Conservation (phyloP, 257 asterid genomes). For the Hygrophila difformis region DNA sequence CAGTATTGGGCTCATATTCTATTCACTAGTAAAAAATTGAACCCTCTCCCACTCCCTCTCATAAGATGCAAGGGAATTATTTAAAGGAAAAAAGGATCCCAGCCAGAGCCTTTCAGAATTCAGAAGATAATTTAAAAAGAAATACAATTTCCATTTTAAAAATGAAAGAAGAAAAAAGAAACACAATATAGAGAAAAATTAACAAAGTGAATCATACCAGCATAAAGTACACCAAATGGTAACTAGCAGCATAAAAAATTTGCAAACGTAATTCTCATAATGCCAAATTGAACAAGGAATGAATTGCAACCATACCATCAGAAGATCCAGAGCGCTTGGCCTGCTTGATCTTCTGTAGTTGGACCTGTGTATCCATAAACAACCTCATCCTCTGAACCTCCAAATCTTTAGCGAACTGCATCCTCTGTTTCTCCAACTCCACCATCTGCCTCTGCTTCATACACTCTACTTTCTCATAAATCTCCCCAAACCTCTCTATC, state of each 20-base stretch:
- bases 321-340: constrained; percentile 42
- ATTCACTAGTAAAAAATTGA: neutral
- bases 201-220: too few species aligned
- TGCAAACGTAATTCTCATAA: neutral
- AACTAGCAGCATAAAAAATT: neutral
- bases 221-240: neutral
- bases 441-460: constrained; percentile 80
- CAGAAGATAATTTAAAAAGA: too few species aligned
- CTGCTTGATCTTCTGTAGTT: constrained; percentile 53
- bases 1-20: neutral
- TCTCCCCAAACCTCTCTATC: constrained; percentile 64
- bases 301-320: constrained; percentile 39
- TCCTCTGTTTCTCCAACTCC: too few species aligned
- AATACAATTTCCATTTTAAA: too few species aligned
- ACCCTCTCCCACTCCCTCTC: too few species aligned
- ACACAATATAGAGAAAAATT: too few species aligned
- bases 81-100: too few species aligned
- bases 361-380: constrained; percentile 67
- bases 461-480: constrained; percentile 65
- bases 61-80: too few species aligned
- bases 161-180: too few species aligned
- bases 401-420: too few species aligned
- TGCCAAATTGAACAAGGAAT: neutral
- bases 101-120: too few species aligned
- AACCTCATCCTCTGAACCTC: constrained; percentile 73